phyloP scores from a whole-genome alignment of 352 stramenopile genomes.

The Peronospora destructor region DNA sequence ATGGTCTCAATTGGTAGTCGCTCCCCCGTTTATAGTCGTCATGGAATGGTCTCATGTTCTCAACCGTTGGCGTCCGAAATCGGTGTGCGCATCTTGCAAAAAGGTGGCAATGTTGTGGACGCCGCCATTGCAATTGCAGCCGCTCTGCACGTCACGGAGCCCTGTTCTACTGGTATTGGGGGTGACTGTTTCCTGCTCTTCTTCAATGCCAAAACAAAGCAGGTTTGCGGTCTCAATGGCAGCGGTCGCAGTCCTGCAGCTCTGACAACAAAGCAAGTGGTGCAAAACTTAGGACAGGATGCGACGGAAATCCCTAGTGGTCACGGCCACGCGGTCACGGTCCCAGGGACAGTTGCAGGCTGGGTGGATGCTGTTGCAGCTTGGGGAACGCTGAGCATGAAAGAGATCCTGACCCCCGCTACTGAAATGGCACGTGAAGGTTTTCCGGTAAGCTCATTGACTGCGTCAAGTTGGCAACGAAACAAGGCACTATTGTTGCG shows the following conservation, averaged over 20 bases:
- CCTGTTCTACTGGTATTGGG: constrained; percentile 73
- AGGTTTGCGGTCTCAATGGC: constrained; percentile 89
- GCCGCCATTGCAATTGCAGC: constrained; percentile 64
- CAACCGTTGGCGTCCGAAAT: constrained; percentile 92
- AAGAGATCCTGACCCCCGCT: constrained; percentile 84
- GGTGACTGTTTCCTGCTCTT: constrained; percentile 95
- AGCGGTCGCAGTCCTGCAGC: constrained; percentile 78
- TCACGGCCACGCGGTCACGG: constrained; percentile 66
- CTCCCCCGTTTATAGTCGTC: constrained; percentile 83
- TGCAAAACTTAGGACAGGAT: constrained; percentile 35
- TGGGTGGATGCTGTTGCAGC: constrained; percentile 88
- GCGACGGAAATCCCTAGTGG: constrained; percentile 34
- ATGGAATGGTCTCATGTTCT: constrained; percentile 90
- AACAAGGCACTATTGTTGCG: constrained; percentile 63
- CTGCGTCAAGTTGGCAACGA: constrained; percentile 76
- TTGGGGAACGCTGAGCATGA: constrained; percentile 82
- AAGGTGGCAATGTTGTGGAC: constrained; percentile 93
- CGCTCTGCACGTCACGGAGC: constrained; percentile 57
- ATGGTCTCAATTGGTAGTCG: constrained; percentile 61
- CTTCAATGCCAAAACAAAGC: constrained; percentile 82
- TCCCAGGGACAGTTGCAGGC: constrained; percentile 89
- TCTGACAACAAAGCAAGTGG: constrained; percentile 75
- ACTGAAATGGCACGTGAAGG: constrained; percentile 88
- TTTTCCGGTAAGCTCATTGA: constrained; percentile 89
- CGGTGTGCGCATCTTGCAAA: constrained; percentile 84